phyloP scores from a whole-genome alignment of 192 early-diverging fungal genomes.

The Pilaira anomala region DNA sequence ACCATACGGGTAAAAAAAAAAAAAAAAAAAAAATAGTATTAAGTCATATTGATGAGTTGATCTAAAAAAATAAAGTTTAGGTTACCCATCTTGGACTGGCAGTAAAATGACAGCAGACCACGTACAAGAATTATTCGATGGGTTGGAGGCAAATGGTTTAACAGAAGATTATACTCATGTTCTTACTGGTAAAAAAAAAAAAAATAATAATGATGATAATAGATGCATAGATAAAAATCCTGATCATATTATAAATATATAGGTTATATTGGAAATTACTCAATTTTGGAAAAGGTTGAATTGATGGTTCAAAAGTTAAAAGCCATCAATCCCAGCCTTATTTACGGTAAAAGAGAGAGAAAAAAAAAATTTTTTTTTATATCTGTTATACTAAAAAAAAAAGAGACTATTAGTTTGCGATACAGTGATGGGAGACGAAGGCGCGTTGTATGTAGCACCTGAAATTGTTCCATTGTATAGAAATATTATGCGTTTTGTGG shows the following conservation, averaged over 20 bases:
- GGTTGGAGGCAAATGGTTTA: slow-evolving; percentile 72
- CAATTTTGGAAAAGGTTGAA: slow-evolving; percentile 56
- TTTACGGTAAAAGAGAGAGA: slow-evolving; percentile 61
- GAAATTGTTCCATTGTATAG: slow-evolving; percentile 81
- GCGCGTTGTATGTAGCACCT: slow-evolving; percentile 72
- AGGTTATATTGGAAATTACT: slow-evolving; percentile 82
- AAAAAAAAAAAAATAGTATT: not conserved
- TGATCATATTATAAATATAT: not conserved
- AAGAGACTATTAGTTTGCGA: slow-evolving; percentile 36
- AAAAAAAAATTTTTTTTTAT: not conserved
- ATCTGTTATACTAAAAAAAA: not conserved
- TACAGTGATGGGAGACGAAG: slow-evolving; percentile 90
- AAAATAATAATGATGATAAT: not conserved
- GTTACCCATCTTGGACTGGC: slow-evolving; percentile 76
- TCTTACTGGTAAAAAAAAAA: slow-evolving; percentile 60
- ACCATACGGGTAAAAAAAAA: slow-evolving; percentile 71
- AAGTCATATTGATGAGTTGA: not conserved
- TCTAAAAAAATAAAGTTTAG: slow-evolving; percentile 28
- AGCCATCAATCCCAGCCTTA: slow-evolving; percentile 42
- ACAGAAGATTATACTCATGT: slow-evolving; percentile 72
- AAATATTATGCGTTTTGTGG: slow-evolving; percentile 60
- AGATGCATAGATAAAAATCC: not conserved
- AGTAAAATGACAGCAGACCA: slow-evolving; percentile 60
- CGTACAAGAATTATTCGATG: slow-evolving; percentile 66
- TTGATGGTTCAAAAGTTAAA: slow-evolving; percentile 54